Base-by-base conservation (phyloP, 768 basidiomycete species). In the Daedaleopsis nitida region DNA sequence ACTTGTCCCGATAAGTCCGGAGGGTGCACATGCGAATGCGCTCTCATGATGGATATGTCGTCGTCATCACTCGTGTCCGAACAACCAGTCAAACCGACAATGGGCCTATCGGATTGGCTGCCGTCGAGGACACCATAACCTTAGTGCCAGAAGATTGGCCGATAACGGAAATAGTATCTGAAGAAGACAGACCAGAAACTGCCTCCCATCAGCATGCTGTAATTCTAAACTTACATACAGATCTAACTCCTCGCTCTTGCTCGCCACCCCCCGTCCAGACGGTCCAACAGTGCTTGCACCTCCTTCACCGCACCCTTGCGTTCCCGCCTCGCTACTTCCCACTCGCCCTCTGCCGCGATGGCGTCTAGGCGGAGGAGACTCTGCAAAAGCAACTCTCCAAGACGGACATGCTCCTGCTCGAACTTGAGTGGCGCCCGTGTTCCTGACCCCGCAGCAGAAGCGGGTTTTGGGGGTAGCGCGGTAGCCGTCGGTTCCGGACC, bases 321-420 rank as follows among this genome's bases (percentile, higher is more conserved):
- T 72, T 90, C 85, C 65, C 78, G 78, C 68, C 96, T 82, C 14
- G 94, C 95, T 5, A 86, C 80, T 10, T 83, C 81, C 91, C 94
- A 97, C 52, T 85, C 82, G 39, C 79, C 78, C 48, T 92, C 89
- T 19, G 93, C 80, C 43, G 78, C 76, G 68, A 97, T 80, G 52
- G 89, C 91, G 68, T 98, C 96, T 37, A 98, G 78, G 52, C 91
- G 85, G 19, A 98, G 81, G 27, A 98, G 79, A n/a, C 86, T 82
- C 71, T 97, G 95, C 24, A 97, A 80, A 24, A 98, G 81, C 58
- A 92, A 75, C 75, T 98, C 96, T 24, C 83, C 86, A 54, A 98
- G 76, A 17, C 91, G 75, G 13, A 76, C 74, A 64, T 86, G 84
- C 57, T 83, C 80, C 58, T 74, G 75, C 58, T 74, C 76, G 10